These are phyloP conservation scores for Harrya chromipes DNA, from an alignment of 768 basidiomycete species.

Conservation along the genomic window DNA sequence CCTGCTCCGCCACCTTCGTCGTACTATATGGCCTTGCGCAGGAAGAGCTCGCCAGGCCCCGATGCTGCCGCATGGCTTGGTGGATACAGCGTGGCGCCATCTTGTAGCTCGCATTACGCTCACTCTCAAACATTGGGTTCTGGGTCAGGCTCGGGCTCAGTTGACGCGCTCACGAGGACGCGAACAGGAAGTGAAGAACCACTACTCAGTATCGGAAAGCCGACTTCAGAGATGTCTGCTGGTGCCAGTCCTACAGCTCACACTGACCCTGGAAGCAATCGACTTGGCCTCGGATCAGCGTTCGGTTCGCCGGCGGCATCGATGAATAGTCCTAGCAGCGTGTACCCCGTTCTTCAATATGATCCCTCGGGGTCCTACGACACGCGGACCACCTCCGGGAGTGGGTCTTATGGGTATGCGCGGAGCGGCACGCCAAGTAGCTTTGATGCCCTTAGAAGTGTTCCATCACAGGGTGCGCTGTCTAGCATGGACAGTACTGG, in stretches of 20 bases:
- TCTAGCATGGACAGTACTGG: constrained; percentile 20
- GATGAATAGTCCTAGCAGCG: constrained; percentile 15
- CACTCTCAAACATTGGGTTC: constrained; percentile 30
- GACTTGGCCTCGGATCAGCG: constrained; percentile 25
- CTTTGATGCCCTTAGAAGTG: constrained; percentile 26
- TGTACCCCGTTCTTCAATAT: constrained; percentile 3
- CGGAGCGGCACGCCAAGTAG: constrained; percentile 27
- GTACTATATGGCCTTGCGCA: constrained; percentile 12
- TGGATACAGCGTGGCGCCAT: constrained; percentile 25
- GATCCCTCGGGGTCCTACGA: constrained; percentile 22
- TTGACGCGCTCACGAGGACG: constrained; percentile 28
- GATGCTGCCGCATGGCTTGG: constrained; percentile 25
- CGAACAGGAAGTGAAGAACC: constrained; percentile 31
- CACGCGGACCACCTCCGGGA: constrained; percentile 18
- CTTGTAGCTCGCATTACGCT: constrained; percentile 26
- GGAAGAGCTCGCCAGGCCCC: constrained; percentile 29
- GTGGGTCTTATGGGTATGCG: constrained; percentile 22
- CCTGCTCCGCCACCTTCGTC: constrained; percentile 27
- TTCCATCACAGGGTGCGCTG: constrained; percentile 32
- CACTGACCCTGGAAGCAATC: constrained; percentile 11
- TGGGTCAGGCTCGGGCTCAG: constrained; percentile 23
- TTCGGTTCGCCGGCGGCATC: constrained; percentile 28
- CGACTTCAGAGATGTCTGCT: constrained; percentile 3
- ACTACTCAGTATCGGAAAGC: constrained; percentile 18
- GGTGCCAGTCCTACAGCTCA: constrained; percentile 1